These are phyloP conservation scores for Setomelanomma holmii DNA, from an alignment of 2,329 filamentous ascomycete genomes.

Conservation along the genomic window DNA sequence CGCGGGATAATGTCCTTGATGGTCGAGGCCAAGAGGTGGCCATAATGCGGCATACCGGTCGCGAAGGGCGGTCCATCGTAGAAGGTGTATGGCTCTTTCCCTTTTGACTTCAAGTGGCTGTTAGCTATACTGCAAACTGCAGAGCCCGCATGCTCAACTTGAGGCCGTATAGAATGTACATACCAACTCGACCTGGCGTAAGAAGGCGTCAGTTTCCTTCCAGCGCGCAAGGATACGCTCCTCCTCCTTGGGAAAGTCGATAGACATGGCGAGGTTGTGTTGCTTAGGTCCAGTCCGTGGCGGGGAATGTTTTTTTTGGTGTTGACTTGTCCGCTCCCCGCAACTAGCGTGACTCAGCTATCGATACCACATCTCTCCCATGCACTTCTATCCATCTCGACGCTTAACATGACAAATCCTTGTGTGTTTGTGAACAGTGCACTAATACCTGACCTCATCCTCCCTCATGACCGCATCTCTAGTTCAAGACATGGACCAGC, in stretches of 20 bases:
- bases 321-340: slow-evolving; percentile 29
- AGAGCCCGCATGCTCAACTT: not conserved
- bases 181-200: slow-evolving; percentile 79
- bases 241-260: slow-evolving; percentile 93
- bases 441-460: no score
- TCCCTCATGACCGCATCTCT: no score
- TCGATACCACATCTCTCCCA: slow-evolving; percentile 20
- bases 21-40: slow-evolving; percentile 85
- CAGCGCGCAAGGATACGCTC: slow-evolving; percentile 83
- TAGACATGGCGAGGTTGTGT: slow-evolving; percentile 67
- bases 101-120: slow-evolving; percentile 63
- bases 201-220: slow-evolving; percentile 92
- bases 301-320: slow-evolving; percentile 38
- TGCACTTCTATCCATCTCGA: not conserved
- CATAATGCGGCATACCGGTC: slow-evolving; percentile 69
- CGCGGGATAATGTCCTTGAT: slow-evolving; percentile 97
- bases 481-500: no score
- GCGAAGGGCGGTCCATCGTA: slow-evolving; percentile 73
- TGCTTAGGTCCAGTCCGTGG: slow-evolving; percentile 24
- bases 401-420: no score
- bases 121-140: slow-evolving; percentile 8
- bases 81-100: slow-evolving; percentile 87
- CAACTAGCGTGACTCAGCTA: slow-evolving; percentile 29
- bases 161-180: slow-evolving; percentile 7
- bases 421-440: not conserved